Conservation (phyloP, 768 basidiomycete genomes). For the Russula sp. region DNA sequence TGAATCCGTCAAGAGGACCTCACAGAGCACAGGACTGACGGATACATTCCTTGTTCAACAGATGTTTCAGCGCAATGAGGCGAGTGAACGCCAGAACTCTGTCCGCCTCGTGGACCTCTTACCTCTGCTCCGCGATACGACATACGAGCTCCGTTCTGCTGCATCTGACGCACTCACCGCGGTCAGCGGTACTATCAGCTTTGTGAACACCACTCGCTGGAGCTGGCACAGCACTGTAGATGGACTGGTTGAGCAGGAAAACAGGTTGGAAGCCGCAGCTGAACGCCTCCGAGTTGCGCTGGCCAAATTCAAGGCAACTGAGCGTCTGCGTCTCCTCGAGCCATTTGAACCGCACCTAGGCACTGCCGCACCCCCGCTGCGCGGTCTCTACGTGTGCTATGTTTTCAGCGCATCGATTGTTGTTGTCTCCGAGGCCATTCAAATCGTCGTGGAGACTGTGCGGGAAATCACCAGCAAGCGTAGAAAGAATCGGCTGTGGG, state of each 20-base stretch:
- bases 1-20: slow-evolving; percentile 1
- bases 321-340: slow-evolving; percentile 34
- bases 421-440: slow-evolving; percentile 31
- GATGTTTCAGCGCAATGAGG: slow-evolving; percentile 25
- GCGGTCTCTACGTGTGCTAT: slow-evolving; percentile 43
- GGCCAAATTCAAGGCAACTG: slow-evolving; percentile 28
- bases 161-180: slow-evolving; percentile 26
- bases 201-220: slow-evolving; percentile 34
- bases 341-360: slow-evolving; percentile 37
- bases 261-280: slow-evolving; percentile 25
- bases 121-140: slow-evolving; percentile 31
- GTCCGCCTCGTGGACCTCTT: slow-evolving; percentile 32
- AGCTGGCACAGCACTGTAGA: slow-evolving; percentile 15
- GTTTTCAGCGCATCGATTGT: slow-evolving; percentile 43
- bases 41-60: slow-evolving; percentile 35
- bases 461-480: slow-evolving; percentile 34
- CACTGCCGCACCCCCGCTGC: slow-evolving; percentile 26
- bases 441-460: slow-evolving; percentile 33
- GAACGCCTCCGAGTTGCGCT: slow-evolving; percentile 26
- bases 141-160: slow-evolving; percentile 31
- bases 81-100: slow-evolving; percentile 26
- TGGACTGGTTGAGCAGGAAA: slow-evolving; percentile 19
- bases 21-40: slow-evolving; percentile 20
- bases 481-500: slow-evolving; percentile 38
- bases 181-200: slow-evolving; percentile 24